Evolutionary conservation across 2,329 filamentous ascomycete genomes (phyloP).

Genomic region (Byssochlamys sp.): DNA sequence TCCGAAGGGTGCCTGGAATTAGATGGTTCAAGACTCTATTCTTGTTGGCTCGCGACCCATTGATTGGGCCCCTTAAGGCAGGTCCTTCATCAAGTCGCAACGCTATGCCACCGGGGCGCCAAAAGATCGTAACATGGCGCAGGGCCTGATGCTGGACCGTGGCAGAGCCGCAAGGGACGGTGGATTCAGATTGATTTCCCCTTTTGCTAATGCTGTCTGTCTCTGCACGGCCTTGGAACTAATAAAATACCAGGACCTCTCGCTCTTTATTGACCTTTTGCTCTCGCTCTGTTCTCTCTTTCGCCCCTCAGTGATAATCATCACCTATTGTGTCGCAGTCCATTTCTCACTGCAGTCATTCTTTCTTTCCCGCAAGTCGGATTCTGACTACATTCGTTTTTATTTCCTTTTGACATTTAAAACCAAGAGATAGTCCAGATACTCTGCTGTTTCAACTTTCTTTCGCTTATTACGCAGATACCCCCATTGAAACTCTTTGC

Average conservation of each 20-base stretch:
- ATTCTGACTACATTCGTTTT: constrained; percentile 15
- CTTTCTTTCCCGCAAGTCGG: constrained; percentile 6
- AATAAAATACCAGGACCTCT: neutral
- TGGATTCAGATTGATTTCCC: neutral
- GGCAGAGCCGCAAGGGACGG: neutral
- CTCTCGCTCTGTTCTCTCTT: constrained; percentile 9
- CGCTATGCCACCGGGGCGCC: neutral
- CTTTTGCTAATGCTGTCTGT: neutral
- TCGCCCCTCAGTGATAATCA: constrained; percentile 2
- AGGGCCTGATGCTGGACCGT: neutral
- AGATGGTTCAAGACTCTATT: neutral
- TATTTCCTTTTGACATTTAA: constrained; percentile 5
- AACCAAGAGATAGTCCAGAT: neutral
- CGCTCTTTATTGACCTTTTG: constrained; percentile 2
- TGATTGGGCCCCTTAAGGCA: neutral
- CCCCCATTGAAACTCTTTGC: constrained; percentile 3
- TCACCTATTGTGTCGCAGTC: constrained; percentile 3
- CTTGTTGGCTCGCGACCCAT: neutral
- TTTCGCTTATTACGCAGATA: constrained; percentile 18
- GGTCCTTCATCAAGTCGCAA: neutral
- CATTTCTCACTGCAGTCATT: constrained; percentile 12
- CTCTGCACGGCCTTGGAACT: neutral
- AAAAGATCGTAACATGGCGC: neutral
- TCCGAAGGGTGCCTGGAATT: neutral
- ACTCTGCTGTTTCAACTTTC: constrained; percentile 4